Evolutionary conservation across 2,329 filamentous ascomycete genomes (phyloP), one percentile per base, ranked within the genome.

Genomic region (Aspergillus pseudoterreus): DNA sequence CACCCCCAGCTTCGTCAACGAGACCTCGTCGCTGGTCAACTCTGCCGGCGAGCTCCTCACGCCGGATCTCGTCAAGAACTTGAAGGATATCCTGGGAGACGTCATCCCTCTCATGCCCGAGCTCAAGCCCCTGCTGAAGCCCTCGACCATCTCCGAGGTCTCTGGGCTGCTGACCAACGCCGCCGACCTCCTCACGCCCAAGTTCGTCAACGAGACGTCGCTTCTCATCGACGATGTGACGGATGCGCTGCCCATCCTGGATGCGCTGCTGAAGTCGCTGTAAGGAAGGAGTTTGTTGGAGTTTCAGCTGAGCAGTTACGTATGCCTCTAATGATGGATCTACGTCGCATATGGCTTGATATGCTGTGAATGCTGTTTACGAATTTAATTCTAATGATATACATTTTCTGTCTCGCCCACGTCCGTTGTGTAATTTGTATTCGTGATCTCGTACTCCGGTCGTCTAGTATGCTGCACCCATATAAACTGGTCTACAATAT

Each of bases 161-260:
- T 15, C 39, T 19, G 33, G n/a, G 11, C 52, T 60, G n/a, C 17
- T 63, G 41, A 54, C 35, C 32, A 63, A 60, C 43, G 60, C 60
- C 48, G 55, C 55, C 49, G 54, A 55, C 17, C 54, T 63, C 3
- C 47, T 63, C 32, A 59, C 57, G 3, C 52, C 57, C 21, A 51
- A 55, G 32, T 60, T 60, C 43, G 35, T 38, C 35, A 38, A 38
- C 35, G 39, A 42, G 39, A 42, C 39, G 15, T 42, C 39, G 14
- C n/a, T 45, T 10, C 27, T 45, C 12, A 45, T 45, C 32, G 43
- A 45, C 24, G 43, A 45, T 19, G 43, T 45, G 9, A 45, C 43
- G n/a, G 27, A 17, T 17, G 43, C 43, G 6, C 32, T 45, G 15
- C 43, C 43, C 15, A 45, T 45, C 27, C 27, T 45, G 43, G 43